These are phyloP conservation scores for Vitis amurensis DNA, from an alignment of 164 flowering plant species.

Conservation along the genomic window DNA sequence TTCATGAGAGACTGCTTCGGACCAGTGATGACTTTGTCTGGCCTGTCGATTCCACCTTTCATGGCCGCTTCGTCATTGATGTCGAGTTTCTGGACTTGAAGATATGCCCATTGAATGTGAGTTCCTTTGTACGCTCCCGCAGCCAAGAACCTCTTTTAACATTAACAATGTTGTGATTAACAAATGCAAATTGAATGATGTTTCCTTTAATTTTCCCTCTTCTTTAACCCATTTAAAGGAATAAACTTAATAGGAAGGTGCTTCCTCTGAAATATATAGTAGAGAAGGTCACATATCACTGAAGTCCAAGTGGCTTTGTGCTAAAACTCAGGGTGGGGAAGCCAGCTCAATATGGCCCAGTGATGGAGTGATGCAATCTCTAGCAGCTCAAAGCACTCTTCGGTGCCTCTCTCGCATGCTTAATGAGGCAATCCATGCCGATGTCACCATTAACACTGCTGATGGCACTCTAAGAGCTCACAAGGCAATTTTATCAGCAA, in stretches of 20 bases:
- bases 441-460: slow-evolving; percentile 71
- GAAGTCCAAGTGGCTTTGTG: not conserved
- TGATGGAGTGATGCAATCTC: slow-evolving; percentile 51
- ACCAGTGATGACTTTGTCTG: slow-evolving; percentile 78
- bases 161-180: too few species aligned
- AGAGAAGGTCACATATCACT: too few species aligned
- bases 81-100: slow-evolving; percentile 91
- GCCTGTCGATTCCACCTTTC: slow-evolving; percentile 71
- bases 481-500: slow-evolving; percentile 76
- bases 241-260: too few species aligned
- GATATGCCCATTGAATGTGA: slow-evolving; percentile 61
- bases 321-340: slow-evolving; percentile 65
- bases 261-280: too few species aligned
- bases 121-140: slow-evolving; percentile 10
- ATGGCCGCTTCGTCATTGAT: slow-evolving; percentile 79
- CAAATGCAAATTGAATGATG: too few species aligned
- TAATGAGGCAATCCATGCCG: slow-evolving; percentile 71
- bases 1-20: slow-evolving; percentile 76
- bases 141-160: too few species aligned
- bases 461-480: slow-evolving; percentile 75
- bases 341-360: slow-evolving; percentile 68
- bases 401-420: slow-evolving; percentile 84
- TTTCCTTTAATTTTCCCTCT: too few species aligned
- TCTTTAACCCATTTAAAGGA: too few species aligned
- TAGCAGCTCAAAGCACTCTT: slow-evolving; percentile 54